A percentile compares a stretch with the other conserved stretches of the same genome.
phyloP scores from a whole-genome alignment of 768 basidiomycete species.

The Trametes punicea region DNA sequence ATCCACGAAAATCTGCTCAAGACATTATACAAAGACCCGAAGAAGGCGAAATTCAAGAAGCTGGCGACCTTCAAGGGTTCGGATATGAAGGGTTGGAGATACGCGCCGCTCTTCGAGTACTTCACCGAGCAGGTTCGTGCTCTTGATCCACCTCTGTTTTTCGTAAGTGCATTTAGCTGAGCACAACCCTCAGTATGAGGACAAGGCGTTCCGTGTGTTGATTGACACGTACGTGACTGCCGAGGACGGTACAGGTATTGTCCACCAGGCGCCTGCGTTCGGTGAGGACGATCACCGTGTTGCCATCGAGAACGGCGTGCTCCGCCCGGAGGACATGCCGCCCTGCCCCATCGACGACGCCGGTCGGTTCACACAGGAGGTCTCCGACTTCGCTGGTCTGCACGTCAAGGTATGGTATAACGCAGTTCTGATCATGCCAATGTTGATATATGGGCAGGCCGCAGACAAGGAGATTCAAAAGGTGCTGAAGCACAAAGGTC shows the following conservation, averaged over 20 bases:
- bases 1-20: slow-evolving; percentile 82
- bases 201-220: slow-evolving; percentile 86
- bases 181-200: slow-evolving; percentile 62
- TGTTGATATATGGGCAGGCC: slow-evolving; percentile 41
- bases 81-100: slow-evolving; percentile 96
- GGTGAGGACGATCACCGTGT: slow-evolving; percentile 99
- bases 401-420: slow-evolving; percentile 73
- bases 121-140: slow-evolving; percentile 83
- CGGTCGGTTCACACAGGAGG: slow-evolving; percentile 84
- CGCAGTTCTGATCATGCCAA: background rate
- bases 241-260: slow-evolving; percentile 93
- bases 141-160: no score
- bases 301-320: slow-evolving; percentile 76
- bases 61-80: slow-evolving; percentile 81
- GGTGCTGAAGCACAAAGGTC: slow-evolving; percentile 78
- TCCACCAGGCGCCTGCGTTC: slow-evolving; percentile 97
- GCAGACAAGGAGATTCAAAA: slow-evolving; percentile 96
- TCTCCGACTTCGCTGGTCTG: slow-evolving; percentile 84
- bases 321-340: slow-evolving; percentile 88
- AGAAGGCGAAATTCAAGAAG: slow-evolving; percentile 95
- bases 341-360: slow-evolving; percentile 94
- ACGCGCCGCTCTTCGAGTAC: slow-evolving; percentile 93
- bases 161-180: background rate
- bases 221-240: slow-evolving; percentile 92
- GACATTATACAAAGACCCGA: slow-evolving; percentile 93